Conservation (phyloP, 352 stramenopile genomes). For the Globisporangium mamillatum region DNA sequence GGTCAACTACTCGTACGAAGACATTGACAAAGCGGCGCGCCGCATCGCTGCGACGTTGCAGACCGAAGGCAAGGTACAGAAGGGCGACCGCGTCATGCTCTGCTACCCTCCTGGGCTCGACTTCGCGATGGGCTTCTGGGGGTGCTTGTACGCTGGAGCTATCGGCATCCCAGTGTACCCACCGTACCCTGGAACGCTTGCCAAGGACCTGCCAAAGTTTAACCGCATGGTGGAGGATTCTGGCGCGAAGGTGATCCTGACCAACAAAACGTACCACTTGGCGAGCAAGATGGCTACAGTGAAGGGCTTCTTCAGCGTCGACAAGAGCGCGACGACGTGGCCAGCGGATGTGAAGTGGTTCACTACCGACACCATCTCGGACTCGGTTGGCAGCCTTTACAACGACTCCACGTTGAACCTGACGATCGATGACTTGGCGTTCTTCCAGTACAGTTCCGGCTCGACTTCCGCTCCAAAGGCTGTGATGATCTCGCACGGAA, state of each 20-base stretch:
- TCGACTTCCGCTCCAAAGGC: slow-evolving; percentile 80
- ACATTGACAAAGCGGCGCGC: slow-evolving; percentile 61
- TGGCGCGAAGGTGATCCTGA: slow-evolving; percentile 58
- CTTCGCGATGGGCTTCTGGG: slow-evolving; percentile 79
- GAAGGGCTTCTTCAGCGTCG: slow-evolving; percentile 67
- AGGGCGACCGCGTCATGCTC: slow-evolving; percentile 74
- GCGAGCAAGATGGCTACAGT: slow-evolving; percentile 78
- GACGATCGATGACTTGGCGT: slow-evolving; percentile 59
- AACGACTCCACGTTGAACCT: slow-evolving; percentile 42
- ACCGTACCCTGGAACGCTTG: slow-evolving; percentile 64
- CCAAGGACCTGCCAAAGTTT: slow-evolving; percentile 79
- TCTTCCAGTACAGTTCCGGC: slow-evolving; percentile 85
- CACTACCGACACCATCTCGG: slow-evolving; percentile 57
- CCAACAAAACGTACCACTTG: slow-evolving; percentile 76
- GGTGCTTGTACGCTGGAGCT: slow-evolving; percentile 70
- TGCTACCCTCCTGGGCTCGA: slow-evolving; percentile 74
- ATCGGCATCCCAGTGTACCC: slow-evolving; percentile 76
- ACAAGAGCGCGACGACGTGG: slow-evolving; percentile 51
- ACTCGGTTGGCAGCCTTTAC: slow-evolving; percentile 51
- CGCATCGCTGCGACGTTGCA: slow-evolving; percentile 63
- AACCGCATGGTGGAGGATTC: slow-evolving; percentile 75
- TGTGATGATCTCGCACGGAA: slow-evolving; percentile 84
- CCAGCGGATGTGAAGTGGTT: slow-evolving; percentile 68
- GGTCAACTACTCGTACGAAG: slow-evolving; percentile 67
- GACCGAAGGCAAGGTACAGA: slow-evolving; percentile 37